Percentiles rank a stretch among this genome's conserved stretches.
Conservation (phyloP, 306 rosid species). For the Inga laurina region DNA sequence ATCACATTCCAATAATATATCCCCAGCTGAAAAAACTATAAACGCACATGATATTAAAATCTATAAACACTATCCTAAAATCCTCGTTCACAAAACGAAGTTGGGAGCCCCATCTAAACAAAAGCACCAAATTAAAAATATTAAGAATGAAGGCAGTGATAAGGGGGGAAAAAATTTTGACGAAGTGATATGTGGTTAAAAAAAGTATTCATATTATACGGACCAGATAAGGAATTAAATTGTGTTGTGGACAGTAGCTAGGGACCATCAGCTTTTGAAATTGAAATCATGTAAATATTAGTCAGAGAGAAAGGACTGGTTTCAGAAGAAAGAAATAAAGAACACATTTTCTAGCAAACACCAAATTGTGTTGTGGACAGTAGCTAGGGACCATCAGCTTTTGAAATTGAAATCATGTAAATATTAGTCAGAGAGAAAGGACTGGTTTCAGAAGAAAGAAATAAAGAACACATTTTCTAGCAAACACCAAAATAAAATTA, state of each 20-base stretch:
- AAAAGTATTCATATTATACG: too few species aligned
- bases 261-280: background rate
- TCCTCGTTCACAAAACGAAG: too few species aligned
- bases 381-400: background rate
- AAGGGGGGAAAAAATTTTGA: too few species aligned
- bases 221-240: background rate
- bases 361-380: background rate
- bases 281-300: background rate
- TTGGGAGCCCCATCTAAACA: too few species aligned
- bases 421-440: background rate
- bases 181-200: too few species aligned
- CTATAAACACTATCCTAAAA: too few species aligned
- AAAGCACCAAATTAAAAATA: too few species aligned
- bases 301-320: background rate
- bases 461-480: background rate
- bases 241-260: background rate
- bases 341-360: background rate
- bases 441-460: background rate
- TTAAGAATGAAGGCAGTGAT: too few species aligned
- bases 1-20: too few species aligned
- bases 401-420: background rate
- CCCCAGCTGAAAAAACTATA: too few species aligned
- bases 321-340: background rate
- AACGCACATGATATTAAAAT: too few species aligned
- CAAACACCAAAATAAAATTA: background rate